These are phyloP conservation scores for Candida sojae DNA, from an alignment of 1,139 yeast species.

Conservation along the genomic window DNA sequence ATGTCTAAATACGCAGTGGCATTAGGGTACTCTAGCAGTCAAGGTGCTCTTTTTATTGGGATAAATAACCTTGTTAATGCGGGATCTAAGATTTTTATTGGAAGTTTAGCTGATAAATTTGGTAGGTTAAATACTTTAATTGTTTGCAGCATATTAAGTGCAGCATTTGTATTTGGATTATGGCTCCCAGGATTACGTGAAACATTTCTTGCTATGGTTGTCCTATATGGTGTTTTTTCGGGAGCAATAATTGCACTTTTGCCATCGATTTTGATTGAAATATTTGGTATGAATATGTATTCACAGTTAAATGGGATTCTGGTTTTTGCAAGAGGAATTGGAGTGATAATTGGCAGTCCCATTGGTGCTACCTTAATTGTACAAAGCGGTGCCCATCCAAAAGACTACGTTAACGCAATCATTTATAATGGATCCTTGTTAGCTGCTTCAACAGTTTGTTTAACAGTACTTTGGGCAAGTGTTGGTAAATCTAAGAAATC, in stretches of 20 bases:
- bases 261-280: constrained; percentile 40
- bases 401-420: constrained; percentile 24
- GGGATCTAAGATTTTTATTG: constrained; percentile 35
- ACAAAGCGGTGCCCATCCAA: constrained; percentile 15
- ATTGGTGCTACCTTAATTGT: constrained; percentile 30
- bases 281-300: constrained; percentile 36
- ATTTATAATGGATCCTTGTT: constrained; percentile 28
- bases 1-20: constrained; percentile 44
- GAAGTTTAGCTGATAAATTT: constrained; percentile 34
- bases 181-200: constrained; percentile 23
- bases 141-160: constrained; percentile 33
- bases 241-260: constrained; percentile 41
- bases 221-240: constrained; percentile 36
- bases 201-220: constrained; percentile 37
- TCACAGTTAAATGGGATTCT: constrained; percentile 26
- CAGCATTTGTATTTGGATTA: constrained; percentile 30
- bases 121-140: constrained; percentile 42
- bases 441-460: constrained; percentile 15
- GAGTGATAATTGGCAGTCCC: constrained; percentile 34
- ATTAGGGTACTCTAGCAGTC: constrained; percentile 31
- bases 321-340: constrained; percentile 34
- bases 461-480: not conserved
- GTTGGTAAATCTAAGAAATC: not conserved
- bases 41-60: constrained; percentile 46
- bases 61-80: constrained; percentile 44